Base-by-base conservation (phyloP, 441 rosid species). In the Syzygium malaccense region DNA sequence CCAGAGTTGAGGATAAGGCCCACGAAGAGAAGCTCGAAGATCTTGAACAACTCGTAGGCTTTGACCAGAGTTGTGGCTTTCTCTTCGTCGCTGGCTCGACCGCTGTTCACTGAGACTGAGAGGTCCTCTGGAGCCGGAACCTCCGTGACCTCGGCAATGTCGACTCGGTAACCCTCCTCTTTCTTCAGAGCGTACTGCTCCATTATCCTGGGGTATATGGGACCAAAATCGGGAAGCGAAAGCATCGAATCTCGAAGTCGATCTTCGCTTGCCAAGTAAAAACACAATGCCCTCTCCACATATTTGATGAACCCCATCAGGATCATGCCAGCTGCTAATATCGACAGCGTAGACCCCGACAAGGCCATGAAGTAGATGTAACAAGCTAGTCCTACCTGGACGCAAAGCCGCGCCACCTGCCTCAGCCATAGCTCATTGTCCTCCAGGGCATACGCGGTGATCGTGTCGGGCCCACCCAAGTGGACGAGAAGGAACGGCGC, bases 191-290 rank as follows among this genome's bases (percentile, higher is more conserved):
- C 0, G 53, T 49, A 49, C n/a, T 57, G 60, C 28, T 57, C 60
- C 60, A 57, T 9, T 0, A 57, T 4, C n/a, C 62, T 25, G 62
- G 53, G 62, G 62, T 57, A 57, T 57, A 57, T 57, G 0, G n/a
- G 62, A 57, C 62, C 62, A 0, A 10, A 57, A 57, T 57, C n/a
- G 1, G 62, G 62, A 57, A 0, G 62, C 0, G 62, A 57, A 57
- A 57, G 62, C 62, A 57, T 57, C 14, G n/a, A 57, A 25, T 57
- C 14, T 57, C 62, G n/a, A 57, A 57, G 62, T 57, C 0, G n/a
- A 11, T 0, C 28, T 57, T 57, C 6, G n/a, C 14, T 57, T 57
- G 62, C 62, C n/a, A 0, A 0, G 0, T 10, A 4, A 14, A 57
- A 25, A 10, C 62, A 25, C 14, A 57, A 1, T 57, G 62, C 11